A percentile compares a stretch with the other conserved stretches of the same genome.
phyloP scores from a whole-genome alignment of 78 protist species.

The Dictyostelium firmibasis region DNA sequence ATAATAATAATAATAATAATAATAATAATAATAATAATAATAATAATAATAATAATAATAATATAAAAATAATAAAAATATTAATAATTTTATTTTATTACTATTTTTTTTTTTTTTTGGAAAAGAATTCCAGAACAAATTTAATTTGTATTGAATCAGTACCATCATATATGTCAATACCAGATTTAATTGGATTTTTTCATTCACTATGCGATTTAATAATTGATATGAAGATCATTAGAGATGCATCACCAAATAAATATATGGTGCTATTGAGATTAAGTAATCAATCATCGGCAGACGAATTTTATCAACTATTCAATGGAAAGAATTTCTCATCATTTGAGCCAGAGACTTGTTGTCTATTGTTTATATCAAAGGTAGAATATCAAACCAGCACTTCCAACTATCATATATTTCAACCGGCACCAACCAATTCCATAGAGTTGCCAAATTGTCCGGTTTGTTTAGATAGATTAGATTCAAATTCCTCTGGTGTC shows the following conservation, averaged over 20 bases:
- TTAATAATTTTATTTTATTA: background rate
- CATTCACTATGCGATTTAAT: constrained; percentile 3
- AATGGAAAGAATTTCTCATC: constrained; percentile 84
- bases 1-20: background rate
- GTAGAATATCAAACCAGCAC: constrained; percentile 37
- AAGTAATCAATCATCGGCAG: constrained; percentile 44
- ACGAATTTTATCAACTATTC: constrained; percentile 72
- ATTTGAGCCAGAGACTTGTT: constrained; percentile 83
- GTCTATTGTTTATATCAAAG: constrained; percentile 32
- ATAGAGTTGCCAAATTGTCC: constrained; percentile 94
- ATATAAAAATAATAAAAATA: background rate
- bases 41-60: background rate
- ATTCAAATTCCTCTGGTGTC: constrained; percentile 85
- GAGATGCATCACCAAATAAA: constrained; percentile 84
- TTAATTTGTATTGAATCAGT: constrained; percentile 68
- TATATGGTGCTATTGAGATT: constrained; percentile 84
- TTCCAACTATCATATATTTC: constrained; percentile 63
- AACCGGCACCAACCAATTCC: background rate
- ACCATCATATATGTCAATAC: constrained; percentile 75
- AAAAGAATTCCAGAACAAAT: constrained; percentile 33
- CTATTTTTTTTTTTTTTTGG: background rate
- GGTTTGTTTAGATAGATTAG: constrained; percentile 93
- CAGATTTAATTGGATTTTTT: constrained; percentile 63
- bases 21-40: background rate
- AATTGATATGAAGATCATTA: constrained; percentile 58